Percentiles rank a stretch among this genome's conserved stretches.
Evolutionary conservation across 1,284 basidiomycete genomes (phyloP).

Genomic region (Moesziomyces aphidis): DNA sequence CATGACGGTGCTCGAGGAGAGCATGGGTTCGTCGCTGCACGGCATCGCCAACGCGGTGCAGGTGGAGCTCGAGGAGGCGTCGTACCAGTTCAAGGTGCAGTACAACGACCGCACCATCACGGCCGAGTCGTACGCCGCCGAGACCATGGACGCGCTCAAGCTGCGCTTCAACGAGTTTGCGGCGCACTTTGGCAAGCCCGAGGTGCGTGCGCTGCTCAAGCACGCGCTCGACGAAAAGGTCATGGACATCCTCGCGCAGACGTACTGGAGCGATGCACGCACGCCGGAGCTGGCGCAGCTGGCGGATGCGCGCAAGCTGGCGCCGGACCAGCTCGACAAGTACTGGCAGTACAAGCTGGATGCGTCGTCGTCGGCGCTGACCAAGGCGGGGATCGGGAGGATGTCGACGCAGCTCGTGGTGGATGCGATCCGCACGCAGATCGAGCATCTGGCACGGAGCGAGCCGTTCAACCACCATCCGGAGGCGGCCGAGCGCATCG

Average conservation of each 20-base stretch:
- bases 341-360: conserved; percentile 98
- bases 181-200: conserved; percentile 85
- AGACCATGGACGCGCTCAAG: conserved; percentile 94
- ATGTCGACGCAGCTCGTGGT: conserved; percentile 95
- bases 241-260: conserved; percentile 94
- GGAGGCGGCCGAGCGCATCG: conserved; percentile 84
- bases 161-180: conserved; percentile 88
- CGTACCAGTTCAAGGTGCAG: conserved; percentile 99
- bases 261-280: conserved; percentile 95
- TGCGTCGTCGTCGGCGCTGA: conserved; percentile 88
- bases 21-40: conserved; percentile 94
- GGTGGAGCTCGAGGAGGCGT: conserved; percentile 93
- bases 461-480: conserved; percentile 95
- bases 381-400: conserved; percentile 95
- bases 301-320: conserved; percentile 77
- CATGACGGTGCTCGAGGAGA: conserved; percentile 96
- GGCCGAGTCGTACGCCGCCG: conserved; percentile 96
- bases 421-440: conserved; percentile 87
- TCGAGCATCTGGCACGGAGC: conserved; percentile 82
- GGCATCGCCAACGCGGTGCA: conserved; percentile 96
- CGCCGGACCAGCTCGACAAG: conserved; percentile 80
- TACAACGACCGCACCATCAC: conserved; percentile 97
- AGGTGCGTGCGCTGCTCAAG: conserved; percentile 88
- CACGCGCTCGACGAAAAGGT: conserved; percentile 93
- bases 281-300: conserved; percentile 79